phyloP scores from a whole-genome alignment of 306 rosid species.

The Ormosia emarginata region DNA sequence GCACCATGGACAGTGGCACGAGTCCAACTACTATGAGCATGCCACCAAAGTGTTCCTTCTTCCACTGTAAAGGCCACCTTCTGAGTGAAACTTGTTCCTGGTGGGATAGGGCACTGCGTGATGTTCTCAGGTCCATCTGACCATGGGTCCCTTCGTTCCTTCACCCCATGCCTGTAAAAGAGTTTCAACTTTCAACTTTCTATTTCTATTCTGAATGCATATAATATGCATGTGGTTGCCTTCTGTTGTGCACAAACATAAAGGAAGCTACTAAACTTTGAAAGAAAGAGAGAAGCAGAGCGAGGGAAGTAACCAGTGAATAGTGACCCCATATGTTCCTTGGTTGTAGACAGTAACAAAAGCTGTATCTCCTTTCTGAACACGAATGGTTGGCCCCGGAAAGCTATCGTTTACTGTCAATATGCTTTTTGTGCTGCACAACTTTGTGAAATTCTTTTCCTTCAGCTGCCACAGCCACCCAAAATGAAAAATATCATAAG shows the following conservation, averaged over 20 bases:
- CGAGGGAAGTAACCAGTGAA: slow-evolving; percentile 13
- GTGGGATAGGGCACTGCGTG: slow-evolving; percentile 46
- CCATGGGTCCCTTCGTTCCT: slow-evolving; percentile 32
- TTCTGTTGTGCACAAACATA: neutral
- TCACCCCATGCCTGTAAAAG: slow-evolving; percentile 39
- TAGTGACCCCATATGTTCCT: slow-evolving; percentile 23
- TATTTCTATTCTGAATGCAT: neutral
- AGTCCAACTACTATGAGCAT: slow-evolving; percentile 54
- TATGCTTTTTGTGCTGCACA: slow-evolving; percentile 32
- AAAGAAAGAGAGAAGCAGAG: neutral
- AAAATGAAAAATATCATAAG: neutral
- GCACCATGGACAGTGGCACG: slow-evolving; percentile 51
- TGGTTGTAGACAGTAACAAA: slow-evolving; percentile 29
- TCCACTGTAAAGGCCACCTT: slow-evolving; percentile 33
- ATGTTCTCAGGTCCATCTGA: slow-evolving; percentile 36
- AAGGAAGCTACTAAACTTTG: neutral
- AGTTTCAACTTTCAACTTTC: neutral
- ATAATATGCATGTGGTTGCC: too few species aligned
- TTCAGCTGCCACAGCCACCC: neutral
- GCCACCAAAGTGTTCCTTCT: slow-evolving; percentile 59
- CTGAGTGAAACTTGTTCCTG: slow-evolving; percentile 31
- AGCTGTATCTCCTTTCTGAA: slow-evolving; percentile 22
- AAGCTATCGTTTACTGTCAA: slow-evolving; percentile 31
- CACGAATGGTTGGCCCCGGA: slow-evolving; percentile 35
- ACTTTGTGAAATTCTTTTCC: slow-evolving; percentile 24